Conservation (phyloP, 768 basidiomycete genomes). For the Boletus reticulatus region DNA sequence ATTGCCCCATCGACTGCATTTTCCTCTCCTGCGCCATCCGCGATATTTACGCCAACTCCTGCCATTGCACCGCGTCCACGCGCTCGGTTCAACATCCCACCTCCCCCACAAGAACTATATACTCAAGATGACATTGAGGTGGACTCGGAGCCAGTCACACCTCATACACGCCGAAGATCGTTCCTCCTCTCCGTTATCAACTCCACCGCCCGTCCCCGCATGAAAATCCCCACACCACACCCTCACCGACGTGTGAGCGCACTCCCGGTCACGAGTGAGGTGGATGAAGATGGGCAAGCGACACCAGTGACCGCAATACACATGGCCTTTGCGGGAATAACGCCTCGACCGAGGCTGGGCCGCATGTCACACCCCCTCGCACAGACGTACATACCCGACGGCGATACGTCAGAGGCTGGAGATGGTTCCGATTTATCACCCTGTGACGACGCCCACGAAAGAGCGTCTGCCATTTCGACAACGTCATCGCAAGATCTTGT, state of each 20-base stretch:
- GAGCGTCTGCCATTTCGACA: constrained; percentile 74
- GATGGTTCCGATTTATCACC: constrained; percentile 21
- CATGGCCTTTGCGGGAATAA: constrained; percentile 60
- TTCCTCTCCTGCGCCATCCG: constrained; percentile 55
- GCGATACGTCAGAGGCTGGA: constrained; percentile 29
- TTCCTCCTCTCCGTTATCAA: constrained; percentile 85
- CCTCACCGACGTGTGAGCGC: constrained; percentile 48
- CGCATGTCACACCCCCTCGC: constrained; percentile 67
- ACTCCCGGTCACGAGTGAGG: constrained; percentile 54
- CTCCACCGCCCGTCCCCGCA: constrained; percentile 72
- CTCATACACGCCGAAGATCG: constrained; percentile 69
- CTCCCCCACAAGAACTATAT: constrained; percentile 41
- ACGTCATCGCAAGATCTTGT: constrained; percentile 89
- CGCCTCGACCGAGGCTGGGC: constrained; percentile 54
- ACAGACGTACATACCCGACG: constrained; percentile 44
- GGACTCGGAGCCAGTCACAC: constrained; percentile 57
- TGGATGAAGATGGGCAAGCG: constrained; percentile 30
- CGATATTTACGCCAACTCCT: constrained; percentile 68
- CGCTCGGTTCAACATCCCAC: constrained; percentile 57
- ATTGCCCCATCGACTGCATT: constrained; percentile 39
- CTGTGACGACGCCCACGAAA: constrained; percentile 49
- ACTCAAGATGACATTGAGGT: constrained; percentile 30
- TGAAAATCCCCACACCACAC: constrained; percentile 46
- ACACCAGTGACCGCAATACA: constrained; percentile 39
- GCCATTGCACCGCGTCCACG: constrained; percentile 59